These are phyloP conservation scores for Naumovozyma dairenensis DNA, from an alignment of 805 yeast species.

Conservation along the genomic window DNA sequence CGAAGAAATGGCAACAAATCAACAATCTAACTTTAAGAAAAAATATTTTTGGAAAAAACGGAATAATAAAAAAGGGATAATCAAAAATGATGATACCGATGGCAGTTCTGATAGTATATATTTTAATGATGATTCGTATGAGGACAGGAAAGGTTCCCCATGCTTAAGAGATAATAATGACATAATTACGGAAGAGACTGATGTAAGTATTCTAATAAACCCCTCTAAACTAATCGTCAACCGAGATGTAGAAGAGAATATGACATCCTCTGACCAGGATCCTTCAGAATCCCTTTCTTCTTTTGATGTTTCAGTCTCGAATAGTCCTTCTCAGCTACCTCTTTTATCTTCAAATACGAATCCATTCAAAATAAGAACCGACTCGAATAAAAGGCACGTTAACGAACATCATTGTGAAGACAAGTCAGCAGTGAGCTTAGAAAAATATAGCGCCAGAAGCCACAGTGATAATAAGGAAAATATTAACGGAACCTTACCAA, in stretches of 20 bases:
- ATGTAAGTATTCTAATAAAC: constrained; percentile 7
- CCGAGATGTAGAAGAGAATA: too few species aligned
- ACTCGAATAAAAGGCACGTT: neutral
- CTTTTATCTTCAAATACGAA: neutral
- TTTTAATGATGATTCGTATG: constrained; percentile 3
- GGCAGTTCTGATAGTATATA: too few species aligned
- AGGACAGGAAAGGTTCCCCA: neutral
- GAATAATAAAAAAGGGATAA: constrained; percentile 9
- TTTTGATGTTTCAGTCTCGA: neutral
- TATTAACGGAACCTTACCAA: constrained; percentile 19
- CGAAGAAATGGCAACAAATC: constrained; percentile 6
- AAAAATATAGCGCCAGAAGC: too few species aligned
- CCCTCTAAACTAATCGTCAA: constrained; percentile 9
- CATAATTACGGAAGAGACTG: constrained; percentile 10
- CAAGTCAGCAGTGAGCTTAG: too few species aligned
- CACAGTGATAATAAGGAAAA: constrained; percentile 10
- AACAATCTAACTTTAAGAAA: constrained; percentile 15
- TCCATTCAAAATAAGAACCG: neutral
- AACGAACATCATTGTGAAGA: neutral
- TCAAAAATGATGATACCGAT: neutral
- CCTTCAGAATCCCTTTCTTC: neutral
- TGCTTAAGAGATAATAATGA: constrained; percentile 5
- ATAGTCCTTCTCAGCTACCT: neutral
- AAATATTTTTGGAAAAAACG: constrained; percentile 23
- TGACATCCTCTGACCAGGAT: too few species aligned